Base-by-base conservation (phyloP, 164 flowering plant species). In the Protea cynaroides region DNA sequence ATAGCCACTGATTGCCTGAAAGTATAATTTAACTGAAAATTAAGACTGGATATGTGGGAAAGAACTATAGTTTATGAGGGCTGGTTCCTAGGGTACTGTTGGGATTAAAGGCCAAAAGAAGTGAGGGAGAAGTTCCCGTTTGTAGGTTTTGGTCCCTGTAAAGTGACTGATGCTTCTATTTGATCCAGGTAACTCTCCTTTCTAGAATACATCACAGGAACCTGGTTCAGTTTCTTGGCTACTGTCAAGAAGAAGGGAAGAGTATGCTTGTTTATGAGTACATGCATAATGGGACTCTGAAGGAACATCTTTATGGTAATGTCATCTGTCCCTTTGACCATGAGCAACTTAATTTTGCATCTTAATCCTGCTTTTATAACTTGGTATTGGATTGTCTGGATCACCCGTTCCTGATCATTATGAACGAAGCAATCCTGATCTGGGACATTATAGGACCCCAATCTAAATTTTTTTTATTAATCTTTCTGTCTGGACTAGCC, bases 191-290 rank as follows among this genome's bases (percentile, higher is more conserved):
- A 65, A 80, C 86, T 69, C 90, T 92, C 73, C 92, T 95, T 68
- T 95, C 99, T 46, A 85, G 97, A 75, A 95, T 95, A 70, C 99
- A 95, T 78, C 99, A 95, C 76, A 82, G 96, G 65, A 95, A 95
- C 74, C 78, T 95, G 38, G 94, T 95, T 55, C 96, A 87, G 68
- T 92, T 95, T 81, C 86, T 92, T 60, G 99, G 99, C 29, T 95
- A 79, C 71, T 95, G 97, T 75, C 96, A 92, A 78, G 99, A 91
- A 79, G 97, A 92, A 46, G 90, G 81, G 51, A 88, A 76, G 72
- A 84, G 81, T 67, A 83, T 95, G 70, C 96, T 95, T 65, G 85
- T 95, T 50, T 95, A 95, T 62, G 99, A 95, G 80, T 95, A 75
- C 79, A 95, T 95, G 99, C 97, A 90, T 62, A 90, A 85, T 73